Percentiles rank a stretch among this genome's conserved stretches.
These are phyloP conservation scores for Graphiopsis chlorocephala DNA, from an alignment of 2,329 filamentous ascomycete genomes.

Conservation along the genomic window DNA sequence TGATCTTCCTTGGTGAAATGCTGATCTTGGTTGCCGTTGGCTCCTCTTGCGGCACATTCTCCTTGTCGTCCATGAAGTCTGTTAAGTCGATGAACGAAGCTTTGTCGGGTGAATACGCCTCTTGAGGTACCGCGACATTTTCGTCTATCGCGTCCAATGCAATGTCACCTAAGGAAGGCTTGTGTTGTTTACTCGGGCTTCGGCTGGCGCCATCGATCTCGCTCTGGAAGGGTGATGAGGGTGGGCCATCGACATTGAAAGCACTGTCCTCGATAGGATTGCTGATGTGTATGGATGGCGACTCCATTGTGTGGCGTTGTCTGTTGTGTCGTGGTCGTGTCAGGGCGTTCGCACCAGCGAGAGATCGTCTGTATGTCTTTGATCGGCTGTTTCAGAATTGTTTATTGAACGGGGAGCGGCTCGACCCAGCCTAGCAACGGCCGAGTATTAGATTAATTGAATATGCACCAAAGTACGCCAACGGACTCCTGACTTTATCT, in stretches of 20 bases:
- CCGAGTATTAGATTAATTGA: not conserved
- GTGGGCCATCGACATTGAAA: slow-evolving; percentile 28
- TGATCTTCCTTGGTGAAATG: slow-evolving; percentile 24
- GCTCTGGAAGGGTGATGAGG: slow-evolving; percentile 50
- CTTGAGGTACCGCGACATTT: slow-evolving; percentile 19
- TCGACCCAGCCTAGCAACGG: not conserved
- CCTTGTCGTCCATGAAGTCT: slow-evolving; percentile 29
- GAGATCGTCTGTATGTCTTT: slow-evolving; percentile 2
- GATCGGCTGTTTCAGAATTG: slow-evolving; percentile 1
- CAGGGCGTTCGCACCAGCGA: not conserved
- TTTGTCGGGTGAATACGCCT: slow-evolving; percentile 22
- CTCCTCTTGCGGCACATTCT: slow-evolving; percentile 29
- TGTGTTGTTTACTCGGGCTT: slow-evolving; percentile 31
- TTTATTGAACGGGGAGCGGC: not conserved
- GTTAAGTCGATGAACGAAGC: slow-evolving; percentile 12
- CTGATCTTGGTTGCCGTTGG: slow-evolving; percentile 23
- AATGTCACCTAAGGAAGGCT: slow-evolving; percentile 10
- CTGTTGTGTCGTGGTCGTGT: slow-evolving; percentile 2
- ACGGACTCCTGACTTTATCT: no score
- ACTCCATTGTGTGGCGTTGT: slow-evolving; percentile 12
- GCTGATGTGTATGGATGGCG: slow-evolving; percentile 16
- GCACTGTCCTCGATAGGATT: slow-evolving; percentile 11
- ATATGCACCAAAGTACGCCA: no score
- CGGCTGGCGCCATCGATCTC: slow-evolving; percentile 40
- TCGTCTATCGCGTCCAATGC: slow-evolving; percentile 7